These are phyloP conservation scores for Nakazawaea ernobii DNA, from an alignment of 805 yeast species.

Conservation along the genomic window DNA sequence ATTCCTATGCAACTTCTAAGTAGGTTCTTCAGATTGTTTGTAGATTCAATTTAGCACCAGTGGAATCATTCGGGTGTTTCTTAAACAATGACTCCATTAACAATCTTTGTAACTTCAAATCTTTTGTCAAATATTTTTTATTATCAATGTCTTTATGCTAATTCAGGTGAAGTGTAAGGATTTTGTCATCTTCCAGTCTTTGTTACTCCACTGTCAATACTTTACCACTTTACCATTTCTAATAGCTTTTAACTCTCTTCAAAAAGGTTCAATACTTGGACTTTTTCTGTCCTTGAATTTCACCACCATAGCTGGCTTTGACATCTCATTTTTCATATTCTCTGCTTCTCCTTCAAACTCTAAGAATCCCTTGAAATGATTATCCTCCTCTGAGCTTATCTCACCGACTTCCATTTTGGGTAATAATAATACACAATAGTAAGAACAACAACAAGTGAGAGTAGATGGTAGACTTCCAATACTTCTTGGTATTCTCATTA, in stretches of 20 bases:
- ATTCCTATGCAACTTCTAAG: slow-evolving; percentile 62
- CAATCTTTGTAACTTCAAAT: slow-evolving; percentile 65
- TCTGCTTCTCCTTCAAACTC: slow-evolving; percentile 19
- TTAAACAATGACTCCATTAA: slow-evolving; percentile 63
- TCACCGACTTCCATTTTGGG: too few relatives aligned
- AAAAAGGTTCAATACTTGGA: slow-evolving; percentile 28
- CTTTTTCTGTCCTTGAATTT: slow-evolving; percentile 31
- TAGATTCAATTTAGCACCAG: slow-evolving; percentile 67
- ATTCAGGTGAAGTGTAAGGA: slow-evolving; percentile 12
- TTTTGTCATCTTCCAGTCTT: slow-evolving; percentile 24
- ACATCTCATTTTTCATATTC: not conserved
- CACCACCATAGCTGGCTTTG: slow-evolving; percentile 37
- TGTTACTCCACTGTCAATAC: slow-evolving; percentile 39
- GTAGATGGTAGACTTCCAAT: too few relatives aligned
- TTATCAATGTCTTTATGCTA: slow-evolving; percentile 31
- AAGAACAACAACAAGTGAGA: too few relatives aligned
- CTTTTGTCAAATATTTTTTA: slow-evolving; percentile 57
- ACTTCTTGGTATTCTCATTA: too few relatives aligned
- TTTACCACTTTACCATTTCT: slow-evolving; percentile 64
- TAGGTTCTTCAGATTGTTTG: slow-evolving; percentile 54
- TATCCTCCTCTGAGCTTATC: slow-evolving; percentile 11
- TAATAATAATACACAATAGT: too few relatives aligned
- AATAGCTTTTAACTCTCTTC: slow-evolving; percentile 45
- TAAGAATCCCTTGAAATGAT: slow-evolving; percentile 20
- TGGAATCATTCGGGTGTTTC: slow-evolving; percentile 30